Evolutionary conservation across 2,329 filamentous ascomycete genomes (phyloP).

Genomic region (Magnaporthiopsis rhizophila): DNA sequence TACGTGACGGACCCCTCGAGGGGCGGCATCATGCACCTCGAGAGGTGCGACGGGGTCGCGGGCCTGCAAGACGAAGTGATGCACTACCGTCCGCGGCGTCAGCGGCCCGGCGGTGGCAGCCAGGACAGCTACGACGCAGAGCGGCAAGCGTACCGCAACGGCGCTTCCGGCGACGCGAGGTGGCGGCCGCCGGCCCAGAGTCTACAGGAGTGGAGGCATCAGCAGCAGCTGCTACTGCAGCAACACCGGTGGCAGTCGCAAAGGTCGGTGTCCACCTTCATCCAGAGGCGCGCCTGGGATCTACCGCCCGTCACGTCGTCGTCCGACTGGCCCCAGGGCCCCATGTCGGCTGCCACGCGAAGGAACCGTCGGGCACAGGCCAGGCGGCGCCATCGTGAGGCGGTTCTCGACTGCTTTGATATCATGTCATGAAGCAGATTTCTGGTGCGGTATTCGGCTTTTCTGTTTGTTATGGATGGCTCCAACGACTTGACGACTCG

Average conservation of each 20-base stretch:
- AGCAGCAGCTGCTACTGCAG: neutral
- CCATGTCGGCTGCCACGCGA: neutral
- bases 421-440: neutral
- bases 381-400: neutral
- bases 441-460: neutral
- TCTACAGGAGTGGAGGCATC: neutral
- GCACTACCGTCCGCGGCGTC: neutral
- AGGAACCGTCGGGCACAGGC: slow-evolving; percentile 1
- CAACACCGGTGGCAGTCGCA: neutral
- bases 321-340: slow-evolving; percentile 1
- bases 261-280: neutral
- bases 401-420: neutral
- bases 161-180: neutral
- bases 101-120: neutral
- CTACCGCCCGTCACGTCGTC: neutral
- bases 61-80: slow-evolving; percentile 24
- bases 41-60: slow-evolving; percentile 29
- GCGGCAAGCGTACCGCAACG: neutral
- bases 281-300: slow-evolving; percentile 1
- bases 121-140: neutral
- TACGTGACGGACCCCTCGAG: slow-evolving; percentile 58
- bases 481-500: neutral
- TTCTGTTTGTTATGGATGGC: neutral
- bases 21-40: slow-evolving; percentile 59
- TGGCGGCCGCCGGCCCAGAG: neutral